These are phyloP conservation scores for Neurospora terricola DNA, from an alignment of 495 filamentous ascomycete species.

Conservation along the genomic window DNA sequence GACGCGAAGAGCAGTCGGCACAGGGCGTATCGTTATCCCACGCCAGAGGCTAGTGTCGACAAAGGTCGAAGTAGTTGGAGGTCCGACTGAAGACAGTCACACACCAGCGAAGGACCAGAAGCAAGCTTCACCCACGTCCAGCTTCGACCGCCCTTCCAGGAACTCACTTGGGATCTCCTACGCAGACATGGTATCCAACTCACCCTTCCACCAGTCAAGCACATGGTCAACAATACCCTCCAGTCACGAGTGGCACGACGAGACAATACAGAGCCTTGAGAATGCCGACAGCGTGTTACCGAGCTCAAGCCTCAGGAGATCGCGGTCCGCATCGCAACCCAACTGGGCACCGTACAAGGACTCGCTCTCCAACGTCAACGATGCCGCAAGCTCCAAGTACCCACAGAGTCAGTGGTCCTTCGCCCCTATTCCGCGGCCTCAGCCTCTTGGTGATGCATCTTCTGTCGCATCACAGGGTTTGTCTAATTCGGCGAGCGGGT, in stretches of 20 bases:
- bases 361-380: conserved; percentile 8
- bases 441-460: background rate
- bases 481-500: background rate
- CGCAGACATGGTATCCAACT: conserved; percentile 15
- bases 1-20: background rate
- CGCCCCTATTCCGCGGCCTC: background rate
- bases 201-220: conserved; percentile 12
- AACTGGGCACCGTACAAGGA: conserved; percentile 14
- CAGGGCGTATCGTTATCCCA: background rate
- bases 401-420: background rate
- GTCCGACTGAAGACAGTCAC: background rate
- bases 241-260: background rate
- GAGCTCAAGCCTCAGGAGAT: background rate
- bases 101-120: background rate
- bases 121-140: background rate
- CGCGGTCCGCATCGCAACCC: background rate
- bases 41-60: background rate
- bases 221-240: conserved; percentile 13
- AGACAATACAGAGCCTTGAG: background rate
- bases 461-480: background rate
- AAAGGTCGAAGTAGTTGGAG: background rate
- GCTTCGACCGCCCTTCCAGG: background rate
- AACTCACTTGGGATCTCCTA: conserved; percentile 28
- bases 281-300: background rate
- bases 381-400: background rate